phyloP scores from a whole-genome alignment of 2,329 filamentous ascomycete genomes.

The Aaosphaeria pasadenensis region DNA sequence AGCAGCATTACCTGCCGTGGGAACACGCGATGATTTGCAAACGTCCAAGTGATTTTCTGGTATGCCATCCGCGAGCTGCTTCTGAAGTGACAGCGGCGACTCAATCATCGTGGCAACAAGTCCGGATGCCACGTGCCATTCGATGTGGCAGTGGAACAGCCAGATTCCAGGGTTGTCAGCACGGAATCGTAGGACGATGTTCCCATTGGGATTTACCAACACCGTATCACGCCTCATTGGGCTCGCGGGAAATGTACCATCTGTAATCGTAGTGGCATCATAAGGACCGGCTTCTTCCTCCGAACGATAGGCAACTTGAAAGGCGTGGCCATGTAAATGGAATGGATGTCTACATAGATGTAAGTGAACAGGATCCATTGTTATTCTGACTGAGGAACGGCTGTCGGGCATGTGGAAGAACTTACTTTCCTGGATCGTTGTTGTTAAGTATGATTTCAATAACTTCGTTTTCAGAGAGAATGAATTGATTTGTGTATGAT shows the following conservation, averaged over 20 bases:
- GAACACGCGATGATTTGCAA: slow-evolving; percentile 50
- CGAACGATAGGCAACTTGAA: slow-evolving; percentile 34
- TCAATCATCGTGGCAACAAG: slow-evolving; percentile 53
- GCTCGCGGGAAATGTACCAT: slow-evolving; percentile 25
- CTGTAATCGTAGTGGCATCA: slow-evolving; percentile 23
- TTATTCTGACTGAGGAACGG: too few species aligned
- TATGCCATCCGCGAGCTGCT: slow-evolving; percentile 47
- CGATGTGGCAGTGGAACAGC: slow-evolving; percentile 14
- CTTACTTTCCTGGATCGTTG: slow-evolving; percentile 58
- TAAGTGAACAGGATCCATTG: too few species aligned
- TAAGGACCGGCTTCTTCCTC: slow-evolving; percentile 48
- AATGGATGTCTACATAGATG: slow-evolving; percentile 54
- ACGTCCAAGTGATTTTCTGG: slow-evolving; percentile 60
- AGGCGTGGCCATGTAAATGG: slow-evolving; percentile 61
- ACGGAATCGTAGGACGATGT: slow-evolving; percentile 55
- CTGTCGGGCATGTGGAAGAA: background rate
- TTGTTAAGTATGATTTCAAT: slow-evolving; percentile 76
- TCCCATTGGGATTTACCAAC: slow-evolving; percentile 52
- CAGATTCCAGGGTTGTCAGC: slow-evolving; percentile 46
- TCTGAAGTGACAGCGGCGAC: slow-evolving; percentile 57
- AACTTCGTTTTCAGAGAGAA: slow-evolving; percentile 65
- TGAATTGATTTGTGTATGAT: slow-evolving; percentile 54
- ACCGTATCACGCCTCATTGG: slow-evolving; percentile 54
- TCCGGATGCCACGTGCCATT: slow-evolving; percentile 41
- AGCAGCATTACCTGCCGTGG: slow-evolving; percentile 68